Percentiles rank a stretch among this genome's conserved stretches.
Conservation (phyloP, 2,329 filamentous ascomycete species). For the Balansia obtecta region DNA sequence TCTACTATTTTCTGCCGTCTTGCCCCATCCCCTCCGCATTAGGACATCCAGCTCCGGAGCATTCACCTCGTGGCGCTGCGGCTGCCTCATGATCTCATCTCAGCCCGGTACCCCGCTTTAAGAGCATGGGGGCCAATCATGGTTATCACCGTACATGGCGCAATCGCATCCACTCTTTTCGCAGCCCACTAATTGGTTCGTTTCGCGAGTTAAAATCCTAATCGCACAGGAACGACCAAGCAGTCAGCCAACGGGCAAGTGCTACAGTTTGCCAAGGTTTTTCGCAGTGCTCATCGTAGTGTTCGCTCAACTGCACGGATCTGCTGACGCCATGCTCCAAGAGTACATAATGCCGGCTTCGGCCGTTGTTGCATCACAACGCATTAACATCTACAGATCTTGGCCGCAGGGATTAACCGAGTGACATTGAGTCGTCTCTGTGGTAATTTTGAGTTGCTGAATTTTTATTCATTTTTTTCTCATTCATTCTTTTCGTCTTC, state of each 20-base stretch:
- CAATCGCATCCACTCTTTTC: constrained; percentile 3
- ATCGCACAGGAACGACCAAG: too few relatives aligned
- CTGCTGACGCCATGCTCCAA: too few relatives aligned
- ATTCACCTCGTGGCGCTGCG: constrained; percentile 2
- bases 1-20: not conserved
- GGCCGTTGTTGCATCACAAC: not conserved
- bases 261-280: too few relatives aligned
- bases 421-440: not conserved
- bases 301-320: not conserved
- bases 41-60: not conserved
- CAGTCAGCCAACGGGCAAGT: too few relatives aligned
- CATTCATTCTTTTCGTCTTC: too few relatives aligned
- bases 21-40: not conserved
- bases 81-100: not conserved
- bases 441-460: not conserved
- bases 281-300: too few relatives aligned
- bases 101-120: constrained; percentile 4
- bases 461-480: not conserved
- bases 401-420: not conserved
- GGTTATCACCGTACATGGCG: constrained; percentile 2
- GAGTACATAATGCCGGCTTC: not conserved
- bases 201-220: not conserved
- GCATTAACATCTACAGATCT: not conserved
- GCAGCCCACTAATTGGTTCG: not conserved
- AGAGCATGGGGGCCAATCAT: constrained; percentile 5